These are phyloP conservation scores for Litsea cubeba DNA, from an alignment of 164 flowering plant species.

Conservation along the genomic window DNA sequence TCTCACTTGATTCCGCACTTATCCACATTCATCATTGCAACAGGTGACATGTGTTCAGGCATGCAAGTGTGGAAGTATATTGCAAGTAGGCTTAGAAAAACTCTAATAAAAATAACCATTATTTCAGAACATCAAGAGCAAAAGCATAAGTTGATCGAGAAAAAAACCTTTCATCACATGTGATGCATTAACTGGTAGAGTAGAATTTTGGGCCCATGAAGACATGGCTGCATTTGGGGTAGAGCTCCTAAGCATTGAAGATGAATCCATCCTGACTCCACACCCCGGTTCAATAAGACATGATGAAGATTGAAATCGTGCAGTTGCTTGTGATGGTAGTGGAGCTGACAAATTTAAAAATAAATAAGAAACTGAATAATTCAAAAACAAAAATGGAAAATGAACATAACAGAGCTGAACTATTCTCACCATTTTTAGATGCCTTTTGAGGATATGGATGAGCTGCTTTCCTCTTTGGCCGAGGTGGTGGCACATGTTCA, in stretches of 20 bases:
- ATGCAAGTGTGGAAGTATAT: neutral
- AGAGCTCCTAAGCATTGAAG: constrained; percentile 42
- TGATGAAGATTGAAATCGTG: constrained; percentile 43
- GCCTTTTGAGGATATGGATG: constrained; percentile 98
- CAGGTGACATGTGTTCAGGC: neutral
- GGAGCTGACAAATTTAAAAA: constrained; percentile 33
- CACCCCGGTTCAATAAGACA: constrained; percentile 41
- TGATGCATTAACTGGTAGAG: constrained; percentile 29
- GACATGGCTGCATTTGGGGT: constrained; percentile 36
- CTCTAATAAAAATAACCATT: neutral
- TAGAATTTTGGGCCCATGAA: constrained; percentile 50
- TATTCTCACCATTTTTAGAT: constrained; percentile 57
- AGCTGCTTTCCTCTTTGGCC: constrained; percentile 93
- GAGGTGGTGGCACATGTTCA: constrained; percentile 93
- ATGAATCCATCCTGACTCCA: constrained; percentile 40
- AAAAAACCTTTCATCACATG: constrained; percentile 40
- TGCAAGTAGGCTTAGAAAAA: too few species aligned
- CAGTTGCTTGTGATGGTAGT: constrained; percentile 35
- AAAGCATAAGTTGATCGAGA: neutral
- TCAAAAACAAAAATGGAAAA: neutral
- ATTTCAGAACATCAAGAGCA: neutral
- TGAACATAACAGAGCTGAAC: neutral
- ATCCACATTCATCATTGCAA: too few species aligned
- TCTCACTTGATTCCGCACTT: too few species aligned
- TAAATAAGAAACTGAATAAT: neutral